Base-by-base conservation (phyloP, 2,329 filamentous ascomycete species). In the Alternaria gaisen region DNA sequence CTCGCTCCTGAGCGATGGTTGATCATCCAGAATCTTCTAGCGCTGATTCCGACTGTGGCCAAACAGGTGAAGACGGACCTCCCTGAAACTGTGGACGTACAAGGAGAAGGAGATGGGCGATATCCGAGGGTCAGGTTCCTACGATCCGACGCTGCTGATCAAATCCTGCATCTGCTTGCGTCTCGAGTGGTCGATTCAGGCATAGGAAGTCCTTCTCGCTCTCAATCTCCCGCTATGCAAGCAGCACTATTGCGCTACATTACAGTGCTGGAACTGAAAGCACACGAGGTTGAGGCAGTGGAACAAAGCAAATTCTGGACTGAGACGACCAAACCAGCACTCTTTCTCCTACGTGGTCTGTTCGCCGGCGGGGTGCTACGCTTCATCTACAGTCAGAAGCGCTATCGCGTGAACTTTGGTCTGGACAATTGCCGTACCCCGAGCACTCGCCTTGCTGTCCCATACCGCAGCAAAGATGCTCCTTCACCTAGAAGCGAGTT, bases 371-470 rank as follows among this genome's bases (percentile, higher is more conserved):
- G 86, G 0, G 78, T 91, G 0, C 67, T 91, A 0, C 66, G 67
- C 0, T 89, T 88, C 58, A 80, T 79, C 0, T 76, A 91, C 0
- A 73, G 77, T 0, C 75, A 84, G 14, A 91, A 91, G 66, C 79
- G 88, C 1, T 92, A 87, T 86, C 77, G 85, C 3, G 88, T 92
- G 0, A 84, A 90, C 55, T 92, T 88, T 60, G 89, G 90, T 0
- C 78, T 86, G 0, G 83, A 87, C 66, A 60, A 67, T 0, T 57
- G 9, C 9, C 70, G 76, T 0, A 68, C 87, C 85, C 70, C 90
- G 87, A 62, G 86, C 87, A 76, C 71, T 1, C 55, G 62, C n/a
- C 69, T 78, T 4, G 77, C 74, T 0, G 90, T 92, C 0, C 90
- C 90, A 0, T 92, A 84, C 50, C 82, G 86, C 11, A 87, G 88